Conservation (phyloP, 2,329 filamentous ascomycete genomes). For the Elsinoe perseae region DNA sequence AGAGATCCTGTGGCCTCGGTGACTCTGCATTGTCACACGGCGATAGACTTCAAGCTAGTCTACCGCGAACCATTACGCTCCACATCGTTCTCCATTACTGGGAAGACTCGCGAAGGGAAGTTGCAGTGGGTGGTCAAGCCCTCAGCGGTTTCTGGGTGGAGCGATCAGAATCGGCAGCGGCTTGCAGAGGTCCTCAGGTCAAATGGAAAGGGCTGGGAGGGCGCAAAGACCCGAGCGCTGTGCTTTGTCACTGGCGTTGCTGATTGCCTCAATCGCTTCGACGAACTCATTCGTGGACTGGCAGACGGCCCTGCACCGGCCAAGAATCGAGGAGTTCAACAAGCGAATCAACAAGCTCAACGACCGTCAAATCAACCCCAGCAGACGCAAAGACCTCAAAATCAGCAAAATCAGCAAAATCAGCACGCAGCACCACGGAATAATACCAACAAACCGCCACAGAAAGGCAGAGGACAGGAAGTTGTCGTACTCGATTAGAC, state of each 20-base stretch:
- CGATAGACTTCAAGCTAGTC: constrained; percentile 32
- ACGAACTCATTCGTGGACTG: constrained; percentile 30
- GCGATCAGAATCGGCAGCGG: constrained; percentile 27
- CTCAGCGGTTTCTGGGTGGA: not conserved
- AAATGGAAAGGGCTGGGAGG: constrained; percentile 31
- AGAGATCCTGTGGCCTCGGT: constrained; percentile 17
- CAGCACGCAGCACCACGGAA: not conserved
- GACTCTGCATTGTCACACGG: constrained; percentile 29
- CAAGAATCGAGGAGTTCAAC: not conserved
- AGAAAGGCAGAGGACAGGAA: constrained; percentile 9
- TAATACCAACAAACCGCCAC: not conserved
- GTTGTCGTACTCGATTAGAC: constrained; percentile 3
- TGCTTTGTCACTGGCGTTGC: constrained; percentile 31
- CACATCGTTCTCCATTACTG: constrained; percentile 32
- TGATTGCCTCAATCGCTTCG: constrained; percentile 31
- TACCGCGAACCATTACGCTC: constrained; percentile 34
- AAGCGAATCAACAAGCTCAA: not conserved
- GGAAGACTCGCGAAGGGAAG: constrained; percentile 28
- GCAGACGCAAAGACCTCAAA: not conserved
- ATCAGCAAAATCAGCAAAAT: not conserved
- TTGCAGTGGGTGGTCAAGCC: constrained; percentile 34
- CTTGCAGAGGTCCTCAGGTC: constrained; percentile 30
- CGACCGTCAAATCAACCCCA: not conserved
- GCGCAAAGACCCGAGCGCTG: constrained; percentile 33
- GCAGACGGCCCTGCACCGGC: not conserved